Evolutionary conservation across 495 filamentous ascomycete species (phyloP), one percentile per base, ranked within the genome.

Genomic region (Lindgomyces ingoldianus): DNA sequence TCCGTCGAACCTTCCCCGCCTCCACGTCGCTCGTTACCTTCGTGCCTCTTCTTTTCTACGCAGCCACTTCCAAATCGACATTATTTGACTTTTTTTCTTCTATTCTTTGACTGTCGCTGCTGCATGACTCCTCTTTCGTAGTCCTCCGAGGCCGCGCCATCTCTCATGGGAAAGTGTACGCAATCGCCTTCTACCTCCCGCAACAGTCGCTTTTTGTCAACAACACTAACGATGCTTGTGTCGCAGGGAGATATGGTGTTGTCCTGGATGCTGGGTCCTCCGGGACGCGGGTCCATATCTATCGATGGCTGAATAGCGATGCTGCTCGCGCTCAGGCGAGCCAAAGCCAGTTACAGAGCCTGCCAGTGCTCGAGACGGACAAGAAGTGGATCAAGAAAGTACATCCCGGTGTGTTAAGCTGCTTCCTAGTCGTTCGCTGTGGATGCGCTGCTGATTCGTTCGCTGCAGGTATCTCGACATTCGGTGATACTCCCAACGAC

Each of bases 311-410:
- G 65, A 87, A 96, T 68, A 86, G 85, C 64, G 77, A 82, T 1
- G 81, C 81, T 59, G 89, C 91, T 50, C 83, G 84, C 46, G 82
- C 87, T 62, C 74, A 83, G 30, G 86, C 86, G 14, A 79, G 81
- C 48, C 69, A 74, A 29, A 73, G 85, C 29, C 83, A 91, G 18
- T 73, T 95, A 49, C 80, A 83, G 52, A 85, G 82, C 27, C 77
- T 98, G 6, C 95, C 94, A 3, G 85, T 85, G 59, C 79, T 98
- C 60, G 82, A 86, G 65, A 95, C 91, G 9, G 87, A 93, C 62
- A 87, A 90, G 69, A 81, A 88, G 73, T 96, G 92, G 88, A 93
- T 90, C 1, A 91, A 92, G 77, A 98, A 98, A 77, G 93, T 93
- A 44, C 82, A 89, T 48, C 94, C 94, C 1, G 93, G 85, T 87